Percentiles rank a stretch among this genome's conserved stretches.
phyloP scores from a whole-genome alignment of 2,329 filamentous ascomycete genomes.

The Lachnellula occidentalis region DNA sequence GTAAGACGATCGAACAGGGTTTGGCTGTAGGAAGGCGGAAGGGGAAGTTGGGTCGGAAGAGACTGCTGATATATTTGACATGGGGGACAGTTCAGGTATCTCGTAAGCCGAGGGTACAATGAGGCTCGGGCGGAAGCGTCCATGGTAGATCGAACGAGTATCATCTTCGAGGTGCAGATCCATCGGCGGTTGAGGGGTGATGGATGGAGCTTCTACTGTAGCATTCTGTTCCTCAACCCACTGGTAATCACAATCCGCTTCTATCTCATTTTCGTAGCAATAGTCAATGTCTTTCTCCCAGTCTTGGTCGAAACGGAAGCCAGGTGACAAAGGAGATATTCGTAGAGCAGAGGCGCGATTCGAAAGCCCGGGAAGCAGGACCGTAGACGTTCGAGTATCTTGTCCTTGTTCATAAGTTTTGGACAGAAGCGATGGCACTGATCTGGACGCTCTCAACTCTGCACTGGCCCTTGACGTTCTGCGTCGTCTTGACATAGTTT shows the following conservation, averaged over 20 bases:
- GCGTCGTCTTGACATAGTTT: slow-evolving; percentile 25
- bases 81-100: slow-evolving; percentile 28
- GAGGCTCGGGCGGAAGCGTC: slow-evolving; percentile 29
- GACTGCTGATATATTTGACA: slow-evolving; percentile 23
- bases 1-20: slow-evolving; percentile 33
- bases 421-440: slow-evolving; percentile 32
- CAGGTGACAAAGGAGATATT: slow-evolving; percentile 13
- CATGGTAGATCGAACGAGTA: slow-evolving; percentile 19
- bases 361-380: slow-evolving; percentile 12
- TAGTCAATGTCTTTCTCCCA: slow-evolving; percentile 70
- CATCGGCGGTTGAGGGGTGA: slow-evolving; percentile 11
- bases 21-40: slow-evolving; percentile 18
- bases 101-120: slow-evolving; percentile 25
- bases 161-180: slow-evolving; percentile 24
- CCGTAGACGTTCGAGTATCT: slow-evolving; percentile 16
- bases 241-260: slow-evolving; percentile 61
- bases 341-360: slow-evolving; percentile 1
- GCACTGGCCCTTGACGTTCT: slow-evolving; percentile 21
- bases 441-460: slow-evolving; percentile 26
- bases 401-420: slow-evolving; percentile 37
- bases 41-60: slow-evolving; percentile 26
- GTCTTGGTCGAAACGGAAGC: slow-evolving; percentile 28
- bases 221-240: slow-evolving; percentile 46
- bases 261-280: slow-evolving; percentile 63
- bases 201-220: slow-evolving; percentile 25